Percentiles rank a stretch among this genome's conserved stretches.
Conservation (phyloP, 345 rosid genomes). For the Salix exigua region DNA sequence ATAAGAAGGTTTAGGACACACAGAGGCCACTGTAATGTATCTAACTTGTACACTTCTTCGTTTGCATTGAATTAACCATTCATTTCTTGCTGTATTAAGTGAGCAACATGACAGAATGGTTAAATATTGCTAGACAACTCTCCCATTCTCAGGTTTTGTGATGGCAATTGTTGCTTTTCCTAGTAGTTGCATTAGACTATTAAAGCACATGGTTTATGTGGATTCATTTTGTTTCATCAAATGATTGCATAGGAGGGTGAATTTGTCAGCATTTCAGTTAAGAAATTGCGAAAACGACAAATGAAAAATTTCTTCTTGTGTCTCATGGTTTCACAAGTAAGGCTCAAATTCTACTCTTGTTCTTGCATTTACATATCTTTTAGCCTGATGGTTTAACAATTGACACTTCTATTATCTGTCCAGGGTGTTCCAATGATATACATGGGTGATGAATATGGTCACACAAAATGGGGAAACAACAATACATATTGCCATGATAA, state of each 20-base stretch:
- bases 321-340: conserved; percentile 96
- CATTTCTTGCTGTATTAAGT: not conserved
- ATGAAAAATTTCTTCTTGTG: conserved; percentile 85
- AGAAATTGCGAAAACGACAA: conserved; percentile 83
- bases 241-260: conserved; percentile 71
- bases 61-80: not conserved
- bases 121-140: not conserved
- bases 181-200: not conserved
- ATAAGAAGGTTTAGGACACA: not conserved
- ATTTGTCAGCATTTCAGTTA: conserved; percentile 66
- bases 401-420: conserved; percentile 7
- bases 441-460: conserved; percentile 99
- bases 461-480: conserved; percentile 95
- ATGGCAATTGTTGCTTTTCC: not conserved
- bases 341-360: conserved; percentile 12
- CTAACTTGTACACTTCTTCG: not conserved
- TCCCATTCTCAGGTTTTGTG: not conserved
- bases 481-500: conserved; percentile 95
- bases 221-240: conserved; percentile 12
- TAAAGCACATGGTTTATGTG: not conserved
- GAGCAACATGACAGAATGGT: not conserved
- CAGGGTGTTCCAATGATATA: conserved; percentile 98
- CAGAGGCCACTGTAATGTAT: not conserved
- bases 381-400: not conserved
- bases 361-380: not conserved